Conservation (phyloP, 768 basidiomycete species). For the Tricholomella constricta region DNA sequence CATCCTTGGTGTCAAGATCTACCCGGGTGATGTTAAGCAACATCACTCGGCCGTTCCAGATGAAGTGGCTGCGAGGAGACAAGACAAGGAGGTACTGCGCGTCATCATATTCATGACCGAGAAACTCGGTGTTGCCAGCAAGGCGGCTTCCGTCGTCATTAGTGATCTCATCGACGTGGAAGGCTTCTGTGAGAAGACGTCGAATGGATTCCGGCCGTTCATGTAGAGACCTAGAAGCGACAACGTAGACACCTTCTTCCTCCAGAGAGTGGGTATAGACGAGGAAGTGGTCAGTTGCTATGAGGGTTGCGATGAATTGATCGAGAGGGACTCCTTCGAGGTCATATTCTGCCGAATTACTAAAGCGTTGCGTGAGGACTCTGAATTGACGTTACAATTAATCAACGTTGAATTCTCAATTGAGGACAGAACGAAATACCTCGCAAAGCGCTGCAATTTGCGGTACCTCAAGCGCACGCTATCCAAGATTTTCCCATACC, state of each 20-base stretch:
- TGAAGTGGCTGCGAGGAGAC: slow-evolving; percentile 82
- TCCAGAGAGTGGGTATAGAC: slow-evolving; percentile 89
- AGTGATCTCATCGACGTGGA: slow-evolving; percentile 68
- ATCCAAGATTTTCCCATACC: slow-evolving; percentile 94
- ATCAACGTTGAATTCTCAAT: neutral
- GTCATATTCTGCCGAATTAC: slow-evolving; percentile 90
- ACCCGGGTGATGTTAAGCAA: slow-evolving; percentile 73
- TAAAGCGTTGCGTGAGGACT: slow-evolving; percentile 81
- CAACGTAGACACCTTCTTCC: slow-evolving; percentile 88
- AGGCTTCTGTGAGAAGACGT: slow-evolving; percentile 82
- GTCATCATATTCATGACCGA: slow-evolving; percentile 56
- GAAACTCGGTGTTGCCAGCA: slow-evolving; percentile 39
- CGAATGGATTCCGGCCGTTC: slow-evolving; percentile 77
- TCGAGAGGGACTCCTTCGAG: slow-evolving; percentile 75
- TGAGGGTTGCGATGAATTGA: slow-evolving; percentile 76
- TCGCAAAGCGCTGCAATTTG: slow-evolving; percentile 91
- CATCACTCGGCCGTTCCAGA: slow-evolving; percentile 91
- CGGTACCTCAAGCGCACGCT: slow-evolving; percentile 89
- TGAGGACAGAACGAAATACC: slow-evolving; percentile 44
- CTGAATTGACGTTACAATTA: slow-evolving; percentile 33
- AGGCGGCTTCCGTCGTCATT: slow-evolving; percentile 54
- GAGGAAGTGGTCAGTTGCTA: slow-evolving; percentile 87
- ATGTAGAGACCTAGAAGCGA: slow-evolving; percentile 77
- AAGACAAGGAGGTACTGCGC: slow-evolving; percentile 81
- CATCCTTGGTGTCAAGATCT: slow-evolving; percentile 83